A percentile compares a stretch with the other conserved stretches of the same genome.
Conservation (phyloP, 805 yeast species). For the Yamadazyma akitaensis region DNA sequence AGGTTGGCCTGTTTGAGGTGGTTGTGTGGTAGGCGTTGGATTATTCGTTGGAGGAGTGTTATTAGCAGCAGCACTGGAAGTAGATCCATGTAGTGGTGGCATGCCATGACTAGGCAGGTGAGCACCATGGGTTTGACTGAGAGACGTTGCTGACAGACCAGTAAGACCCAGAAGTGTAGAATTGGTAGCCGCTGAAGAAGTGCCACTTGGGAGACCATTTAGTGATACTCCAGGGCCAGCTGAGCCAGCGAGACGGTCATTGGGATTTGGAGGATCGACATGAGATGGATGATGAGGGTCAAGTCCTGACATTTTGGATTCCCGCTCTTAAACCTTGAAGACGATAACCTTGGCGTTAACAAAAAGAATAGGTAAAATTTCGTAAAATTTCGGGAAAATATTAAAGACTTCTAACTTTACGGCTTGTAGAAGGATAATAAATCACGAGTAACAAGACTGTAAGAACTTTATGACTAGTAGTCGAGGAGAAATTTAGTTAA, state of each 20-base stretch:
- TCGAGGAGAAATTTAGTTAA: not conserved
- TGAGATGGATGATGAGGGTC: constrained; percentile 2
- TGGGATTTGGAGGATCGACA: not conserved
- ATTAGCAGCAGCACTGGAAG: not conserved
- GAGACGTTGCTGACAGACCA: not conserved
- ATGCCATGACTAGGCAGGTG: constrained; percentile 1
- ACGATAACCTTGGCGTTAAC: not conserved
- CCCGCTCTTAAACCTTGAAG: not conserved
- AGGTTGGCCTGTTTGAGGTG: not conserved
- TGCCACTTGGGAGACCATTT: not conserved
- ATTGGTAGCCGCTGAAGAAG: not conserved
- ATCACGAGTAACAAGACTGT: not conserved
- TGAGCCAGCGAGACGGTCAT: constrained; percentile 1
- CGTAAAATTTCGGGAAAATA: too few species aligned
- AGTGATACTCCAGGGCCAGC: not conserved
- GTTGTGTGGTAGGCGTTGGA: not conserved
- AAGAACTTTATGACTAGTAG: not conserved
- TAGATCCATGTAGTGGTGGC: not conserved
- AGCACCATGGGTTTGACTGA: not conserved
- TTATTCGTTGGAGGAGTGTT: not conserved
- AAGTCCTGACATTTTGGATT: constrained; percentile 1
- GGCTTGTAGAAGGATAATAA: not conserved
- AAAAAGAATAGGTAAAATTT: not conserved
- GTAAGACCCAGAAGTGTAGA: not conserved
- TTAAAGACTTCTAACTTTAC: not conserved